phyloP scores from a whole-genome alignment of 2,329 filamentous ascomycete genomes.

The Diaporthe citriasiana region DNA sequence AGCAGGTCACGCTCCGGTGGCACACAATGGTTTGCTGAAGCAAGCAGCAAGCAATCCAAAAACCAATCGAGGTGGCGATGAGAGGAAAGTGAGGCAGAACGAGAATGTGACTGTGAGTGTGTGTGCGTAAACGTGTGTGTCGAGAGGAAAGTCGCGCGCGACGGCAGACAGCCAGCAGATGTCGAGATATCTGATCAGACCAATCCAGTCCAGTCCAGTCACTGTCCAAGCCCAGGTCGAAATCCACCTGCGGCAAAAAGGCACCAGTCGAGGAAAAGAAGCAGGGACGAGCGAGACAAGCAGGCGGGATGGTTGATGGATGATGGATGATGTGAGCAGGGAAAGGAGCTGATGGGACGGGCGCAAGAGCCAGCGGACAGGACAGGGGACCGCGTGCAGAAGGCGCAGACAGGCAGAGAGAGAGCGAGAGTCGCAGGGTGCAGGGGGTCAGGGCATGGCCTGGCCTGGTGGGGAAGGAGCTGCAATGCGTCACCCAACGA shows the following conservation, averaged over 20 bases:
- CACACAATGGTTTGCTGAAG: slow-evolving; percentile 21
- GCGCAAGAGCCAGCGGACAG: not conserved
- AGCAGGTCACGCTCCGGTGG: not conserved
- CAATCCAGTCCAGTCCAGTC: slow-evolving; percentile 4
- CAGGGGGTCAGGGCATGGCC: not conserved
- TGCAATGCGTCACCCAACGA: slow-evolving; percentile 32
- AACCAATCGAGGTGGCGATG: not conserved
- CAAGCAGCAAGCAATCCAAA: slow-evolving; percentile 23
- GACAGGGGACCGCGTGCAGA: slow-evolving; percentile 19
- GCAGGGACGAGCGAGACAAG: slow-evolving; percentile 22
- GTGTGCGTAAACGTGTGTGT: slow-evolving; percentile 4
- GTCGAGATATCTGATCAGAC: slow-evolving; percentile 26
- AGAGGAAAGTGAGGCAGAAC: not conserved
- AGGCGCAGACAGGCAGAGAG: not conserved
- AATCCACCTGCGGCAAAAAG: not conserved
- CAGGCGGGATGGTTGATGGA: slow-evolving; percentile 9
- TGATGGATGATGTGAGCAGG: slow-evolving; percentile 28
- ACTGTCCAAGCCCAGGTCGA: no score
- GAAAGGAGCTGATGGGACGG: slow-evolving; percentile 21
- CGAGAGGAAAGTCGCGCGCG: slow-evolving; percentile 24
- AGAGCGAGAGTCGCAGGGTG: not conserved
- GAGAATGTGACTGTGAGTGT: not conserved
- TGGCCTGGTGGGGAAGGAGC: slow-evolving; percentile 31
- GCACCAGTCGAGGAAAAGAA: slow-evolving; percentile 10
- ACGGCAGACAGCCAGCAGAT: slow-evolving; percentile 11